phyloP scores from a whole-genome alignment of 2,329 filamentous ascomycete species.

The Waltergamsia citrina region DNA sequence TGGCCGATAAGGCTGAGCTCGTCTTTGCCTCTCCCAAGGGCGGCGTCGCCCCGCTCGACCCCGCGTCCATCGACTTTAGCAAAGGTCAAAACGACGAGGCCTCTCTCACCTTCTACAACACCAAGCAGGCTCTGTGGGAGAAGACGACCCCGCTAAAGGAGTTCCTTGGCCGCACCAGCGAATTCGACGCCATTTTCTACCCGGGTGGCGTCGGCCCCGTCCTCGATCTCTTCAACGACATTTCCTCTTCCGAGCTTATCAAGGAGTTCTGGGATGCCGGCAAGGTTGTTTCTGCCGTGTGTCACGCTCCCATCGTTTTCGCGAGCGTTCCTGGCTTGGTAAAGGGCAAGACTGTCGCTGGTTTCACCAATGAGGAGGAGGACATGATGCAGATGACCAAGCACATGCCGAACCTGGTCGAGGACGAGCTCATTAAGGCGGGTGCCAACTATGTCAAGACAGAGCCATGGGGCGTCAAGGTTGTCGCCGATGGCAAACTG shows the following conservation, averaged over 20 bases:
- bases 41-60: constrained; percentile 53
- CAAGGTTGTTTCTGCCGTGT: constrained; percentile 58
- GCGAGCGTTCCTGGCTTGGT: constrained; percentile 48
- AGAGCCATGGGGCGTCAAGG: constrained; percentile 37
- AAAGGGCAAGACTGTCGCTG: constrained; percentile 47
- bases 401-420: constrained; percentile 50
- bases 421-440: constrained; percentile 40
- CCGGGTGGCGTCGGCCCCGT: constrained; percentile 54
- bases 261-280: constrained; percentile 50
- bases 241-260: constrained; percentile 48
- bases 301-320: constrained; percentile 58
- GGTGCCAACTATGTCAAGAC: constrained; percentile 47
- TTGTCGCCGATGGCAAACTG: constrained; percentile 39
- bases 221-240: constrained; percentile 54
- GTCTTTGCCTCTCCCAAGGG: constrained; percentile 53
- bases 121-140: constrained; percentile 51
- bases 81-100: constrained; percentile 41
- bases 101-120: constrained; percentile 44
- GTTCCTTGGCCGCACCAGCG: constrained; percentile 43
- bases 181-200: constrained; percentile 55
- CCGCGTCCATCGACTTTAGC: constrained; percentile 43
- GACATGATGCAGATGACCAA: constrained; percentile 34
- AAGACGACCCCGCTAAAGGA: constrained; percentile 48
- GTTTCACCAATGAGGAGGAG: constrained; percentile 52
- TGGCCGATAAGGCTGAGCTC: constrained; percentile 42